Conservation (phyloP, 2,329 filamentous ascomycete genomes). For the Rasamsonia emersonii region DNA sequence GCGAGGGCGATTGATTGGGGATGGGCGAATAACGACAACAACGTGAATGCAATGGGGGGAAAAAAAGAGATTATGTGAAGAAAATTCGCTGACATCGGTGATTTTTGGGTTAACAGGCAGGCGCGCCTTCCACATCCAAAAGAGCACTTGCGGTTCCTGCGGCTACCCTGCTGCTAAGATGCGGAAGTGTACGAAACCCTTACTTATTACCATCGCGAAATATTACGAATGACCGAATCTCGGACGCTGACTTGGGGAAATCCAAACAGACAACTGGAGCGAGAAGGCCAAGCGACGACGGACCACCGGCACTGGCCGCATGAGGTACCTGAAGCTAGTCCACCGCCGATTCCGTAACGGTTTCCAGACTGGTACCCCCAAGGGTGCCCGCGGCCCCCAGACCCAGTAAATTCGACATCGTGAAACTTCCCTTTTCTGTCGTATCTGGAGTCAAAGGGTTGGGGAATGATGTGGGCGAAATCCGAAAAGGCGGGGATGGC, state of each 20-base stretch:
- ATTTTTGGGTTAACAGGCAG: constrained; percentile 52
- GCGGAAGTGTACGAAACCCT: constrained; percentile 77
- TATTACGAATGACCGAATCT: constrained; percentile 2
- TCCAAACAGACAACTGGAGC: constrained; percentile 83
- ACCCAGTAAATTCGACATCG: constrained; percentile 32
- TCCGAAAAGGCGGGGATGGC: constrained; percentile 22
- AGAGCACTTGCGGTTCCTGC: constrained; percentile 94
- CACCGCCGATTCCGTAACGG: constrained; percentile 94
- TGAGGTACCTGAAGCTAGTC: constrained; percentile 88
- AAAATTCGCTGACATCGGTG: constrained; percentile 25
- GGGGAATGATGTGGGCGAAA: constrained; percentile 29
- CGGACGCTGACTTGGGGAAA: constrained; percentile 21
- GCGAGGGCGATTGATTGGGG: no score
- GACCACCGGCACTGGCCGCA: constrained; percentile 94
- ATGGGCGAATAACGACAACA: constrained; percentile 3
- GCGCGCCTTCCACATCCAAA: constrained; percentile 98
- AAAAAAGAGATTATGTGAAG: not conserved
- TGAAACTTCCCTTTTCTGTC: no score
- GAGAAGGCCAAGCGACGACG: constrained; percentile 99
- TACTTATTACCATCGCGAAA: constrained; percentile 3
- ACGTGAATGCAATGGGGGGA: constrained; percentile 5
- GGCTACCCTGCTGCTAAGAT: constrained; percentile 96
- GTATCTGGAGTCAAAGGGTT: constrained; percentile 23
- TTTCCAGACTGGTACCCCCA: constrained; percentile 84
- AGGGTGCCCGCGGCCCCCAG: constrained; percentile 65